Evolutionary conservation across 169 alveolate genomes (phyloP).

Genomic region (Plasmodium berghei): DNA sequence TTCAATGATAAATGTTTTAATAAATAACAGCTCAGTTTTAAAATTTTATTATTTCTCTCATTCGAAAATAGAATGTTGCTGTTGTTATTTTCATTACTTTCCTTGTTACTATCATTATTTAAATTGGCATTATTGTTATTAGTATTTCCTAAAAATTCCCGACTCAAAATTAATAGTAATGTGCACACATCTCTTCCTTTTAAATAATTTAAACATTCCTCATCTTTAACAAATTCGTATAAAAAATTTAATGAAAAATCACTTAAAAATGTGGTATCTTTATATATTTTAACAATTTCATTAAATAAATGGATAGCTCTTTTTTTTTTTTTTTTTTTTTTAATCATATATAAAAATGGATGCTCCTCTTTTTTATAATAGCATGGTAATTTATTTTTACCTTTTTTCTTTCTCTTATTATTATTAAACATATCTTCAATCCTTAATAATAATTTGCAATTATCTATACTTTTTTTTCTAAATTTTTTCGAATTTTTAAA

Average conservation of each 20-base stretch:
- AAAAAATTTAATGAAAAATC: slow-evolving; percentile 60
- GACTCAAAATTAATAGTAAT: slow-evolving; percentile 43
- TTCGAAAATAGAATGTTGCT: slow-evolving; percentile 3
- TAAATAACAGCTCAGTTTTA: slow-evolving; percentile 58
- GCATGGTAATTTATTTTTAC: slow-evolving; percentile 16
- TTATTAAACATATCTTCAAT: slow-evolving; percentile 17
- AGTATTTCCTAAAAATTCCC: slow-evolving; percentile 17
- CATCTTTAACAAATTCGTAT: slow-evolving; percentile 3
- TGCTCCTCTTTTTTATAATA: slow-evolving; percentile 22
- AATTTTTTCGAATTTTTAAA: slow-evolving; percentile 19
- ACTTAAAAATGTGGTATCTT: slow-evolving; percentile 30
- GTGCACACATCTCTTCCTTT: slow-evolving; percentile 6
- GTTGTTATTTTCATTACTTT: neutral
- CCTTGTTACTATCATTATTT: neutral
- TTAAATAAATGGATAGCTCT: slow-evolving; percentile 7
- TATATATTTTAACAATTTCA: slow-evolving; percentile 56
- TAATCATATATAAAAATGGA: slow-evolving; percentile 24
- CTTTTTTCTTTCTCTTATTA: neutral
- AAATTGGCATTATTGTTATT: neutral
- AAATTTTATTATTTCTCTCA: slow-evolving; percentile 39
- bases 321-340: slow-evolving; percentile 17
- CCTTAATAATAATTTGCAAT: slow-evolving; percentile 22
- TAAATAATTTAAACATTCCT: slow-evolving; percentile 2
- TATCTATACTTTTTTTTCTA: slow-evolving; percentile 3
- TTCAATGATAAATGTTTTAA: slow-evolving; percentile 19